Evolutionary conservation across 306 rosid genomes (phyloP).

Genomic region (Malus domestica): DNA sequence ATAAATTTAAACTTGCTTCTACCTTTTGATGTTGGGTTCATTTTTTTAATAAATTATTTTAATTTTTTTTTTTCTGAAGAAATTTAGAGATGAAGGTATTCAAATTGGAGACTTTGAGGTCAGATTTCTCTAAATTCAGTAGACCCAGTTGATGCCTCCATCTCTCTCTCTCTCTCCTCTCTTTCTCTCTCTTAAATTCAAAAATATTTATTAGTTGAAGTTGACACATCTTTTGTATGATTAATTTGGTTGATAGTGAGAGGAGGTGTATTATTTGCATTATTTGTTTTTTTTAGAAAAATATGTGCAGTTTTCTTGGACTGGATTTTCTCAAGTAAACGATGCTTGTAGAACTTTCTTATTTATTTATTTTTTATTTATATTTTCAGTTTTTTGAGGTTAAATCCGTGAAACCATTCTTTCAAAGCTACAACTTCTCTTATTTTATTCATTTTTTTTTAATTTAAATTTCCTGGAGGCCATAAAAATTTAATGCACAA

Average conservation of each 20-base stretch:
- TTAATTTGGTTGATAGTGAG: conserved; percentile 9
- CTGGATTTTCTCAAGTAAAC: conserved; percentile 1
- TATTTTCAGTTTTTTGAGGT: neutral
- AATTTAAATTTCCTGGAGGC: neutral
- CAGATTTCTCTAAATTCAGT: neutral
- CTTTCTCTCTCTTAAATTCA: neutral
- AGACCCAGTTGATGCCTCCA: neutral
- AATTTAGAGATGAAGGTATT: neutral
- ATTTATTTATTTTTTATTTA: neutral
- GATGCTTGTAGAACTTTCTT: neutral
- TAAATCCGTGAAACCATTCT: conserved; percentile 11
- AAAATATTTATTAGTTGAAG: conserved; percentile 5
- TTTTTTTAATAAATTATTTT: neutral
- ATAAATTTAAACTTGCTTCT: neutral
- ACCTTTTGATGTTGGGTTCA: neutral
- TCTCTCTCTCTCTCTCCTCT: neutral
- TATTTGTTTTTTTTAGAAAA: neutral
- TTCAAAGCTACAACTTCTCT: conserved; percentile 9
- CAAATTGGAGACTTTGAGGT: neutral
- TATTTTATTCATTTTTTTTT: neutral
- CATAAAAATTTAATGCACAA: conserved; percentile 39
- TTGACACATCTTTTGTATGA: neutral
- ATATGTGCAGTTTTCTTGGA: neutral
- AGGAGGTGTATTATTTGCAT: conserved; percentile 11
- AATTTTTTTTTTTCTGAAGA: neutral